Base-by-base conservation (phyloP, 495 filamentous ascomycete genomes). In the Daldinia vernicosa region DNA sequence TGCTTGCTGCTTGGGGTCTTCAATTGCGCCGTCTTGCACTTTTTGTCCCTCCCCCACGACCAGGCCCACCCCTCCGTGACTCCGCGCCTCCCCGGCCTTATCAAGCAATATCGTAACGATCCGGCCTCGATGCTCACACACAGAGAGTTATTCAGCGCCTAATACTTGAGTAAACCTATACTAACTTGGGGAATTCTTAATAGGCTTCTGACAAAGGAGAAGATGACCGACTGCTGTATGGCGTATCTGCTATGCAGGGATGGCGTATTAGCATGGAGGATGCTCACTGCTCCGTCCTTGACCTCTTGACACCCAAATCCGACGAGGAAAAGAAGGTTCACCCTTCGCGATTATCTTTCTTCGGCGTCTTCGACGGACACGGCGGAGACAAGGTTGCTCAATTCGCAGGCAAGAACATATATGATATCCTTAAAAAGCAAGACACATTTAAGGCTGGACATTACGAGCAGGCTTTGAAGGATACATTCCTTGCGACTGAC, bases 251-350 rank as follows among this genome's bases (percentile, higher is more conserved):
- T 80, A 99, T 99, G 95, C 95, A 99, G 82, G 95, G 95, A 84
- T 99, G 95, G 95, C 91, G 95, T 81, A 98, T 98, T 80, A 96
- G 92, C 81, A 99, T 99, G 95, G 95, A 99, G 80, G 95, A 99
- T 76, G 89, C 95, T 63, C 95, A 99, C 82, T 92, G 93, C 39
- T 86, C 91, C 22, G 80, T 97, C 28, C 91, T 99, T 75, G 92
- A 98, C 80, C 88, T 99, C 67, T 87, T 96, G 74, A 77, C 73
- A 8, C 87, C 90, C 66, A 82, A 84, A 61, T 83, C 84, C 50
- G 80, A 84, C 50, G 83, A 86, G 39, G 83, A 85, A 37, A 82
- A 86, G 56, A 89, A 89, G 79, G 83, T 86, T 39, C 89, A 90
- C 57, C 79, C 85, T 55, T 91, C 92, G 62, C 90, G 91, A 74